These are phyloP conservation scores for Gnaphalium uliginosum DNA, from an alignment of 129 eudicot species.

Conservation along the genomic window DNA sequence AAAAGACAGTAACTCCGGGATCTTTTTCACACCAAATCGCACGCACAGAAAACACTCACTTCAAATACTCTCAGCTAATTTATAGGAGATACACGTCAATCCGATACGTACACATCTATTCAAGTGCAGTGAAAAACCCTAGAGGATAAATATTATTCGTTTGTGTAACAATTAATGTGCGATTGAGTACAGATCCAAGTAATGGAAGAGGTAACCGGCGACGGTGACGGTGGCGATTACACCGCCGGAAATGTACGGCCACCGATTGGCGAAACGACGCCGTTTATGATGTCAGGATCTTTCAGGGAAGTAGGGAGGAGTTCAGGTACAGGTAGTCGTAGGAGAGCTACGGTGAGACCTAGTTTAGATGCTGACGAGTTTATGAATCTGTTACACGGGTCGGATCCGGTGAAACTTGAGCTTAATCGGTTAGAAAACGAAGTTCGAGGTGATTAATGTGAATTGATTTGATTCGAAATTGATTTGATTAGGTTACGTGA, in stretches of 20 bases:
- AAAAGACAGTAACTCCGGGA: background rate
- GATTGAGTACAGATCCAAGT: constrained; percentile 48
- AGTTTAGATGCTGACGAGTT: constrained; percentile 92
- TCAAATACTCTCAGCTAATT: background rate
- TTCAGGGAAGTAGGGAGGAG: constrained; percentile 48
- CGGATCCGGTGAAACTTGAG: constrained; percentile 98
- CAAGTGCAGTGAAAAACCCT: background rate
- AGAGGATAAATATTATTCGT: background rate
- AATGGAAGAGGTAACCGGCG: constrained; percentile 62
- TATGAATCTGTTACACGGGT: constrained; percentile 79
- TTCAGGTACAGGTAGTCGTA: constrained; percentile 49
- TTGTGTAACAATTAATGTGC: constrained; percentile 35
- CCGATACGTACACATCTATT: background rate
- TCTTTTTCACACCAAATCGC: background rate
- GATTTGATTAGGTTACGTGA: no score
- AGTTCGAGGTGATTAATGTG: constrained; percentile 66
- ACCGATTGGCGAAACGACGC: constrained; percentile 22
- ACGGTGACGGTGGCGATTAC: constrained; percentile 32
- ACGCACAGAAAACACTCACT: background rate
- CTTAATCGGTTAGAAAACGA: constrained; percentile 94
- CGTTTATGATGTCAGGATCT: constrained; percentile 49
- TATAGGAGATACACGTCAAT: background rate
- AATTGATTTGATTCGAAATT: no score
- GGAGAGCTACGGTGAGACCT: constrained; percentile 65
- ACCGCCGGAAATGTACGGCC: constrained; percentile 45